Evolutionary conservation across 306 rosid species (phyloP).

Genomic region (Abrus precatorius): DNA sequence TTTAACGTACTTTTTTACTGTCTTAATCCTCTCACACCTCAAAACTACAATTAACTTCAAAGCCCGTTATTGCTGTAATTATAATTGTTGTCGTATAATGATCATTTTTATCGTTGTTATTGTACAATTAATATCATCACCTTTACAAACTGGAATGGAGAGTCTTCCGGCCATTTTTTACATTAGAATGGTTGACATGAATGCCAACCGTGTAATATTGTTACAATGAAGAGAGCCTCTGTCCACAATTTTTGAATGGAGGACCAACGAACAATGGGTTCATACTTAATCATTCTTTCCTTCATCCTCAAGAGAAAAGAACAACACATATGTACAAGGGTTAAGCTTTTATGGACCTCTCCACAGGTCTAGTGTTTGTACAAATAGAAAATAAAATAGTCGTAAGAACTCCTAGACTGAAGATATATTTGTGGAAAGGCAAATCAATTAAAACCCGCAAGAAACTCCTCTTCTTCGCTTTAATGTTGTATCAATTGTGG

Average conservation of each 20-base stretch:
- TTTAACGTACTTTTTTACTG: no score
- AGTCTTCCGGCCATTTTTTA: not conserved
- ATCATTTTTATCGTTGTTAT: no score
- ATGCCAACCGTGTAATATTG: not conserved
- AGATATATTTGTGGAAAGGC: not conserved
- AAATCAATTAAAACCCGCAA: not conserved
- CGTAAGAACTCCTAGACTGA: not conserved
- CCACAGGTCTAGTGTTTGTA: not conserved
- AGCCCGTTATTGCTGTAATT: no score
- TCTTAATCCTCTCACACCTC: no score
- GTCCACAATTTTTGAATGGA: not conserved
- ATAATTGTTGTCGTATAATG: no score
- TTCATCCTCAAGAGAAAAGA: slow-evolving; percentile 28
- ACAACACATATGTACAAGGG: slow-evolving; percentile 37
- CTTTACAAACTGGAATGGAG: no score
- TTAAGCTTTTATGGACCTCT: slow-evolving; percentile 13
- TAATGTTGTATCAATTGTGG: slow-evolving; percentile 71
- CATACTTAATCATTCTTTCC: slow-evolving; percentile 19
- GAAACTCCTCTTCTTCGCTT: not conserved
- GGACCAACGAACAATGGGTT: not conserved
- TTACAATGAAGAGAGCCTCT: not conserved
- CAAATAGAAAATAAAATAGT: not conserved
- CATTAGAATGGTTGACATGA: slow-evolving; percentile 5
- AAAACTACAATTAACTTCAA: no score
- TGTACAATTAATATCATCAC: no score